Base-by-base conservation (phyloP, 2,329 filamentous ascomycete genomes). In the Fusarium beomiforme region DNA sequence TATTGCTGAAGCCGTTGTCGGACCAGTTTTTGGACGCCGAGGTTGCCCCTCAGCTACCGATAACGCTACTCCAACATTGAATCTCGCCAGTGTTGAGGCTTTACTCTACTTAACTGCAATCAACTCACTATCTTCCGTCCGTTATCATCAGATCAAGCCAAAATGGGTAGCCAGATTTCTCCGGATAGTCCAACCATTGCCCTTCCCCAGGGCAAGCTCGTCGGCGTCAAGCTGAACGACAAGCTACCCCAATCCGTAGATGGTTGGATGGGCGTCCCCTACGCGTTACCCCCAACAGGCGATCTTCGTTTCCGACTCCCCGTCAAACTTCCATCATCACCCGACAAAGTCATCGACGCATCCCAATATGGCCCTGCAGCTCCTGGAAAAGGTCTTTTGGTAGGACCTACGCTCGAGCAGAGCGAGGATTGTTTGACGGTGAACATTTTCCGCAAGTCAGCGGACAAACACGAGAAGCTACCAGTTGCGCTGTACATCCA, bases 401-500 rank as follows among this genome's bases (percentile, higher is more conserved):
- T 64, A 11, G 69, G 69, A 2, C 75, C 75, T 1, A 60, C 69
- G 3, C 66, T 79, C 34, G 77, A 77, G 14, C 77, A 80, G 47
- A 78, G 83, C 59, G 88, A 89, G 76, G 82, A 89, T 75, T 90
- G 88, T 57, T 79, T 90, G 17, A 87, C 85, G 58, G 77, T 81
- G 8, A 89, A 89, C 69, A 77, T 89, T 13, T 89, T 83, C 69
- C 82, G 85, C 14, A 83, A 84, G 2, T 72, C 75, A 5, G 50
- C 65, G 2, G 69, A 70, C 6, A 67, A 67, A 12, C 61, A 75
- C 46, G 77, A 72, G 39, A 75, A 69, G 33, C 23, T 79, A 2
- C 78, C 88, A 0, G 86, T 89, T 5, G 78, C 86, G 2, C 74
- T 91, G 1, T 90, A 90, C 67, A 81, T 91, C 21, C 89, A 91